These are phyloP conservation scores for Rubroshorea leprosula DNA, from an alignment of 345 rosid genomes.

Conservation along the genomic window DNA sequence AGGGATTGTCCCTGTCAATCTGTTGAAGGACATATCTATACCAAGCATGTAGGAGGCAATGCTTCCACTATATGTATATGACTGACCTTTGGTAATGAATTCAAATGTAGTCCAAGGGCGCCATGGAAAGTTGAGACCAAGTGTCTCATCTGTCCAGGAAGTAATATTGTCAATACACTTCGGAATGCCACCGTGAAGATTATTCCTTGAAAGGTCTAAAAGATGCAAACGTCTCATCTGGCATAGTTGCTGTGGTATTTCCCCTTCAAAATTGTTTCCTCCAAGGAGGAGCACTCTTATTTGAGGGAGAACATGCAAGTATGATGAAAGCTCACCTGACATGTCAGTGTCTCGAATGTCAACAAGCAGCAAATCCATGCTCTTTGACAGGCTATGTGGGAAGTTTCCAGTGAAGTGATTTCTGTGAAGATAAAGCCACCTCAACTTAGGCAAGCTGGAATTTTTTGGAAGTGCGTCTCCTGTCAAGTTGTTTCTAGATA, in stretches of 20 bases:
- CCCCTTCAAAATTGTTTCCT: too few species aligned
- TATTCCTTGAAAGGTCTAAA: constrained; percentile 15
- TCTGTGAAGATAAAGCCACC: background rate
- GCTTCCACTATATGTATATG: background rate
- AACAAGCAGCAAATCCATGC: background rate
- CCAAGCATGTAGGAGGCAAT: background rate
- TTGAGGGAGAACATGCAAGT: background rate
- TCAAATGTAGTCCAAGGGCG: background rate
- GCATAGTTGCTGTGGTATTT: constrained; percentile 7
- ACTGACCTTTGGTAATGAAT: background rate
- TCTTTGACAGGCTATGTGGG: background rate
- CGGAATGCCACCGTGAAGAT: constrained; percentile 17
- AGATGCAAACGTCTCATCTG: constrained; percentile 2
- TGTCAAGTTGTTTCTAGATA: constrained; percentile 5
- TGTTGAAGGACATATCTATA: constrained; percentile 15
- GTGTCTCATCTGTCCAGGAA: background rate
- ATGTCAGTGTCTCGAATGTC: background rate
- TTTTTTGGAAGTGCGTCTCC: constrained; percentile 10
- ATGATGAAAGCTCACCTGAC: constrained; percentile 17
- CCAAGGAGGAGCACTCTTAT: background rate
- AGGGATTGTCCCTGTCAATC: constrained; percentile 17
- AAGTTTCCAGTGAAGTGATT: constrained; percentile 2
- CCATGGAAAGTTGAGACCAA: background rate
- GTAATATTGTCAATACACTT: constrained; percentile 11
- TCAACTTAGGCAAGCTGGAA: constrained; percentile 10